phyloP scores from a whole-genome alignment of 2,329 filamentous ascomycete genomes.

The Boeremia lycopersici region DNA sequence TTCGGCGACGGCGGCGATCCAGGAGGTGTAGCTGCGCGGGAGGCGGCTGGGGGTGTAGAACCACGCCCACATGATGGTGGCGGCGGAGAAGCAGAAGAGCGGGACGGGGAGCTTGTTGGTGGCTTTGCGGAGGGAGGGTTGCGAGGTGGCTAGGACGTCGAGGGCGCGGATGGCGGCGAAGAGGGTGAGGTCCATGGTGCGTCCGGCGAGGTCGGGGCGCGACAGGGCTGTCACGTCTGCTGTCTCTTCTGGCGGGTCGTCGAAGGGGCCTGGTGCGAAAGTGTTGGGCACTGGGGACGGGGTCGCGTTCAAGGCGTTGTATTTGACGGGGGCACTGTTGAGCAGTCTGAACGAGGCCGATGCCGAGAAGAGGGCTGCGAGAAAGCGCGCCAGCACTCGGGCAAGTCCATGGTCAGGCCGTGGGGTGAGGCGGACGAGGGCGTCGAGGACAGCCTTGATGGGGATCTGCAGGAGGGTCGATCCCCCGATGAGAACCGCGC shows the following conservation, averaged over 20 bases:
- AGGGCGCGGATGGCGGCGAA: slow-evolving; percentile 75
- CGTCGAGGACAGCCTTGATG: slow-evolving; percentile 26
- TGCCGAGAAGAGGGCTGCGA: slow-evolving; percentile 56
- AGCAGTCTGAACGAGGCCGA: slow-evolving; percentile 57
- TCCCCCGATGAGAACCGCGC: slow-evolving; percentile 58
- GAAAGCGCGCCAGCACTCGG: slow-evolving; percentile 44
- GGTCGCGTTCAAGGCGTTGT: background rate
- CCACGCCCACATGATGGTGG: slow-evolving; percentile 88
- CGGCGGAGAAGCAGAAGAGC: slow-evolving; percentile 74
- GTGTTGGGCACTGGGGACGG: slow-evolving; percentile 12
- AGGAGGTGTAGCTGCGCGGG: slow-evolving; percentile 76
- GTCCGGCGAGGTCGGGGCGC: slow-evolving; percentile 61
- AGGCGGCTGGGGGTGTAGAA: slow-evolving; percentile 76
- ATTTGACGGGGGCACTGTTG: slow-evolving; percentile 47
- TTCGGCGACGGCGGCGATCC: slow-evolving; percentile 78
- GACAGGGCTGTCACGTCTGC: slow-evolving; percentile 17
- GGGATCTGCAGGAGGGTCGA: slow-evolving; percentile 54
- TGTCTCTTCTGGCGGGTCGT: slow-evolving; percentile 32
- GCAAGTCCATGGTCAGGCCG: background rate
- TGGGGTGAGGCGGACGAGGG: slow-evolving; percentile 12
- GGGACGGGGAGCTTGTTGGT: slow-evolving; percentile 65
- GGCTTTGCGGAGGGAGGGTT: slow-evolving; percentile 11
- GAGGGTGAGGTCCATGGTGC: slow-evolving; percentile 82
- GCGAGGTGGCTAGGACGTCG: slow-evolving; percentile 64
- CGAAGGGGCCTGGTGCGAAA: slow-evolving; percentile 29